Base-by-base conservation (phyloP, 306 rosid genomes). In the Hippophae tibetana region DNA sequence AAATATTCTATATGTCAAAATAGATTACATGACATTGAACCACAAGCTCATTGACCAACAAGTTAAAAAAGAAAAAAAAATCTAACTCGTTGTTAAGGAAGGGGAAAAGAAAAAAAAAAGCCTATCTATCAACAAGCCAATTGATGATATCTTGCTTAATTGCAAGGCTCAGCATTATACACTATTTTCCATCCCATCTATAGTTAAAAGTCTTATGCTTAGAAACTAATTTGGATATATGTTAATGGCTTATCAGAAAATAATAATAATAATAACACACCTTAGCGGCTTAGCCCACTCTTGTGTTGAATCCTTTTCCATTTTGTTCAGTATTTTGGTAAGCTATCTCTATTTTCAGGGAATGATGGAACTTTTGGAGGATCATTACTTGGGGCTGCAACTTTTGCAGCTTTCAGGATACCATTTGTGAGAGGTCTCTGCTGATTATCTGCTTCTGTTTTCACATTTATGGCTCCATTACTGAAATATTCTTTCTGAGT, bases 151-250 rank as follows among this genome's bases (percentile, higher is more conserved):
- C 69, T 60, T 65, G 67, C 7, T 43, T 71, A 76, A 76, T 75
- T 72, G 76, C 82, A 78, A 73, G 62, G 79, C 80, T 73, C 82
- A 66, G 74, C 77, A 82, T 76, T 80, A 72, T 87, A 84, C 95
- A 89, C 56, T 75, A 67, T 12, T 68, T 60, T 66, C 62, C 68
- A n/a, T 67, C 60, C 78, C 27, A 71, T 77, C 84, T 75, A 78
- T 64, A 66, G 73, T 73, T 71, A 76, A 69, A 2, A 4, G 4
- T 31, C 5, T 2, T 2, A 31, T 65, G 78, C 77, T 69, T 62
- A 41, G 73, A 78, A 67, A 66, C 78, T 76, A 80, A 64, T 62
- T 82, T 12, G 76, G 65, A 79, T 63, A 65, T 80, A 65, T 73
- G 76, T 70, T 67, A 79, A 31, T 31, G 38, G 58, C 77, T 64